Percentiles rank a stretch among this genome's conserved stretches.
These are phyloP conservation scores for Amanita rimosa DNA, from an alignment of 768 basidiomycete genomes.

Conservation along the genomic window DNA sequence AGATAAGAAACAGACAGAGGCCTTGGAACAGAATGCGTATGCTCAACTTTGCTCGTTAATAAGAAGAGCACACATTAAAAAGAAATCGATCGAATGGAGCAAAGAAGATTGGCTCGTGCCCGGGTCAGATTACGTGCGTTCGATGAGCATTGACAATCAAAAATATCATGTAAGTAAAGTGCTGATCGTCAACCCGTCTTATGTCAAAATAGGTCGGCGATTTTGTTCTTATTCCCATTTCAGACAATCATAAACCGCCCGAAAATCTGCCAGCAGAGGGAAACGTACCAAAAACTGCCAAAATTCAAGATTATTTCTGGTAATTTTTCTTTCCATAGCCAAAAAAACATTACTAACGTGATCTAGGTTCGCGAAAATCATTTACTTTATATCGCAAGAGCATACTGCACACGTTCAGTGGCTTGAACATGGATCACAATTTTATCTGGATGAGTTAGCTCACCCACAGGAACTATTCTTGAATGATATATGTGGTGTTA, in stretches of 20 bases:
- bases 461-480: conserved; percentile 59
- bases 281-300: conserved; percentile 25
- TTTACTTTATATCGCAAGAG: conserved; percentile 33
- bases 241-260: conserved; percentile 16
- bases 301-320: conserved; percentile 57
- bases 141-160: conserved; percentile 30
- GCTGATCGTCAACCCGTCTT: not conserved
- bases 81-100: conserved; percentile 16
- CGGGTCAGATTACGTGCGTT: conserved; percentile 23
- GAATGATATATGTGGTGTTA: conserved; percentile 37
- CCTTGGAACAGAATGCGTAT: conserved; percentile 14
- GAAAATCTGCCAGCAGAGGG: conserved; percentile 21
- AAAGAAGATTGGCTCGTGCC: conserved; percentile 23
- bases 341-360: conserved; percentile 1
- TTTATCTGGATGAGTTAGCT: conserved; percentile 47
- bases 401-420: conserved; percentile 55
- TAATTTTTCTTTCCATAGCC: conserved; percentile 11
- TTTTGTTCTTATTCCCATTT: conserved; percentile 39
- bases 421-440: conserved; percentile 61
- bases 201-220: conserved; percentile 43
- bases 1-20: conserved; percentile 17
- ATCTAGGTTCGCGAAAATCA: conserved; percentile 57
- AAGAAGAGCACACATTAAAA: conserved; percentile 12
- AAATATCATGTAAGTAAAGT: conserved; percentile 29
- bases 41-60: conserved; percentile 19